These are phyloP conservation scores for Hamamelis virginiana DNA, from an alignment of 164 flowering plant genomes.

Conservation along the genomic window DNA sequence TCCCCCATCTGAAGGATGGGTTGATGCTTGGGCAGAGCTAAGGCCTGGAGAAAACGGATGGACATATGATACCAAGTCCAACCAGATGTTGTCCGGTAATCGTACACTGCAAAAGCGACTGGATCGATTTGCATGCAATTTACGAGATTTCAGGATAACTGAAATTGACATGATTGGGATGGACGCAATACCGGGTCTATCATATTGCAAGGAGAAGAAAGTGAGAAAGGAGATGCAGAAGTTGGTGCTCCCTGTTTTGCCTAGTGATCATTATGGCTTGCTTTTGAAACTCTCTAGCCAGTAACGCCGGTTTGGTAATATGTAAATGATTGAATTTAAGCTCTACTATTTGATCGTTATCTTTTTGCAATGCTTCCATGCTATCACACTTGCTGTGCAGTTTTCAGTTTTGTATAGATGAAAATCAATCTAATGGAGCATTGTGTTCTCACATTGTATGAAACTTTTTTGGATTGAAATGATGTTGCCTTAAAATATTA, in stretches of 20 bases:
- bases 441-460: slow-evolving; percentile 5
- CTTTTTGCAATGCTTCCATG: background rate
- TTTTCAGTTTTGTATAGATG: slow-evolving; percentile 17
- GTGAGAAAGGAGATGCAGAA: slow-evolving; percentile 46
- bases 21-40: slow-evolving; percentile 77
- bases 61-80: slow-evolving; percentile 92
- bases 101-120: slow-evolving; percentile 72
- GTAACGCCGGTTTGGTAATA: background rate
- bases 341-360: background rate
- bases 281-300: slow-evolving; percentile 51
- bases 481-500: background rate
- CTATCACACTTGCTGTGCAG: background rate
- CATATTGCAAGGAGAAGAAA: slow-evolving; percentile 77
- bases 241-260: slow-evolving; percentile 81
- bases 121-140: slow-evolving; percentile 65
- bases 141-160: slow-evolving; percentile 58
- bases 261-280: slow-evolving; percentile 96
- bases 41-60: slow-evolving; percentile 78
- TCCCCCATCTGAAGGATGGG: slow-evolving; percentile 75
- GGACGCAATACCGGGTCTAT: slow-evolving; percentile 74
- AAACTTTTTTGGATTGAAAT: background rate
- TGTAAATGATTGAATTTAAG: too few species aligned
- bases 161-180: slow-evolving; percentile 74
- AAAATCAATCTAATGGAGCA: background rate
- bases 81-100: slow-evolving; percentile 83